Conservation (phyloP, 2,329 filamentous ascomycete genomes). For the Penicillium brasilianum region DNA sequence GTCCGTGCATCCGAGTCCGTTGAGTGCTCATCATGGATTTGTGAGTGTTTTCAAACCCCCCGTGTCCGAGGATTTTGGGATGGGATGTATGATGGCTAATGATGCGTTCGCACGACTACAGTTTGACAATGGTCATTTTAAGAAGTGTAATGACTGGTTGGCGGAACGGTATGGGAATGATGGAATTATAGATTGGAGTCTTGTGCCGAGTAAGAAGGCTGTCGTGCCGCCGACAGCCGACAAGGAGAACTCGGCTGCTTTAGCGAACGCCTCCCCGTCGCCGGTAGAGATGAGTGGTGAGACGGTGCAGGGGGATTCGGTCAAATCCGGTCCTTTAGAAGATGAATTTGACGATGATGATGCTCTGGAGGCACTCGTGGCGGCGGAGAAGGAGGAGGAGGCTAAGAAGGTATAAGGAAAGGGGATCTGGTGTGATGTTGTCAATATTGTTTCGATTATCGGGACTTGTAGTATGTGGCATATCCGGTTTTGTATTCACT, state of each 20-base stretch:
- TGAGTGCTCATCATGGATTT: slow-evolving; percentile 82
- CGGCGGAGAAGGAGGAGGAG: slow-evolving; percentile 29
- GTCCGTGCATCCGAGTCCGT: slow-evolving; percentile 89
- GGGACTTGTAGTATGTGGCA: background rate
- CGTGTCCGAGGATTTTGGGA: background rate
- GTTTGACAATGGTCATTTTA: slow-evolving; percentile 53
- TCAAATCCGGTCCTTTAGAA: slow-evolving; percentile 29
- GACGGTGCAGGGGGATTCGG: slow-evolving; percentile 18
- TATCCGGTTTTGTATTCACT: background rate
- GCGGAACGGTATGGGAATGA: slow-evolving; percentile 76
- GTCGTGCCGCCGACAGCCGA: slow-evolving; percentile 19
- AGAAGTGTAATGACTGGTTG: slow-evolving; percentile 69
- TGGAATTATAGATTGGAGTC: slow-evolving; percentile 83
- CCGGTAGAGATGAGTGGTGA: slow-evolving; percentile 1
- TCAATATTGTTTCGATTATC: background rate
- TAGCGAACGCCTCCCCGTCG: slow-evolving; percentile 10
- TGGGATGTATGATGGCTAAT: background rate
- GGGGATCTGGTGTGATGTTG: background rate
- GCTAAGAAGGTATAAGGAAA: background rate
- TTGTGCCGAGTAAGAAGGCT: slow-evolving; percentile 47
- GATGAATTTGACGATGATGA: slow-evolving; percentile 52
- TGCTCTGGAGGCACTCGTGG: slow-evolving; percentile 47
- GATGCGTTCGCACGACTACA: slow-evolving; percentile 26
- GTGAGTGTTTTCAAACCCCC: slow-evolving; percentile 50
- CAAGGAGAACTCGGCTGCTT: slow-evolving; percentile 32